Percentiles rank a stretch among this genome's conserved stretches.
Conservation (phyloP, 495 filamentous ascomycete species). For the Penicillium coprophilum region DNA sequence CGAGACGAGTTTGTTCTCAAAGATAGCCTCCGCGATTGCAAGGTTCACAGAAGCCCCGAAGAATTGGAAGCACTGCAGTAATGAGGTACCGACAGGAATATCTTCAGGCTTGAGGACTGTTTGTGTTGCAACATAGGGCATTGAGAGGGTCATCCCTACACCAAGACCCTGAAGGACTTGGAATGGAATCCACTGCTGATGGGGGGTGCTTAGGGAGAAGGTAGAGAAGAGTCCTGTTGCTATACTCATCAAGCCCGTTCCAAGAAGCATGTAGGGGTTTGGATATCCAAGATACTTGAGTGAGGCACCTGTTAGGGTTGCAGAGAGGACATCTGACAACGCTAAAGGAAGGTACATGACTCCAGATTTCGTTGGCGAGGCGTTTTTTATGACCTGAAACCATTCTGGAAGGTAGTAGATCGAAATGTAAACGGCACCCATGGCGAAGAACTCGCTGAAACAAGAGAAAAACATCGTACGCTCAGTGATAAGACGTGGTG, state of each 20-base stretch:
- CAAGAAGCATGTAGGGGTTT: too few relatives aligned
- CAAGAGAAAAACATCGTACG: constrained; percentile 19
- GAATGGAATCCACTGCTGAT: constrained; percentile 12
- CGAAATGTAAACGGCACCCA: constrained; percentile 26
- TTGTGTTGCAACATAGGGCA: constrained; percentile 10
- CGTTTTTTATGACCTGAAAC: constrained; percentile 38
- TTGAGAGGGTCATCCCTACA: constrained; percentile 11
- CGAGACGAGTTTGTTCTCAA: constrained; percentile 10
- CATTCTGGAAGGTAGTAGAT: constrained; percentile 38
- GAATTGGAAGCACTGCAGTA: constrained; percentile 13
- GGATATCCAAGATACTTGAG: too few relatives aligned
- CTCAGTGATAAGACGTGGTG: constrained; percentile 16
- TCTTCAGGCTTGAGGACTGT: constrained; percentile 11
- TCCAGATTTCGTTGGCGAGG: constrained; percentile 28
- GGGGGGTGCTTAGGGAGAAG: constrained; percentile 1
- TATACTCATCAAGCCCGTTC: too few relatives aligned
- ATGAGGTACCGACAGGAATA: constrained; percentile 11
- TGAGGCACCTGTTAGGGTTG: too few relatives aligned
- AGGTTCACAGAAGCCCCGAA: constrained; percentile 9
- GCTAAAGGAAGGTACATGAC: constrained; percentile 21
- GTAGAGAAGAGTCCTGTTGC: constrained; percentile 6
- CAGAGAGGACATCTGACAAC: constrained; percentile 10
- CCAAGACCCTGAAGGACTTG: constrained; percentile 12
- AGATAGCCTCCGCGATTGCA: constrained; percentile 12
- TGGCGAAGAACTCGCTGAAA: constrained; percentile 14